Conservation (phyloP, 345 rosid genomes). For the Bretschneidera sinensis region DNA sequence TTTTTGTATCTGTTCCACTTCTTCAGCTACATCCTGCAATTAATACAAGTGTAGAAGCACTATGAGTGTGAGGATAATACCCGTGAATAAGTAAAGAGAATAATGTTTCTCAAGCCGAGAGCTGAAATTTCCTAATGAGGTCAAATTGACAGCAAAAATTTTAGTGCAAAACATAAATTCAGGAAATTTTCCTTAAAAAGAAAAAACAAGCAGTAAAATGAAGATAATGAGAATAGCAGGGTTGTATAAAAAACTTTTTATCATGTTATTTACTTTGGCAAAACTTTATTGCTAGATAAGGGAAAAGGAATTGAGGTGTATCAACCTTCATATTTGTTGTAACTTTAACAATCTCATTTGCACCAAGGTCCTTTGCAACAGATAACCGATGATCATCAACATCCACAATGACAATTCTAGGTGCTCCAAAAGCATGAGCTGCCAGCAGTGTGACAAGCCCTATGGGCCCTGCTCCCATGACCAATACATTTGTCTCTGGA, state of each 20-base stretch:
- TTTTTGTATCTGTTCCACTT: constrained; percentile 52
- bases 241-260: background rate
- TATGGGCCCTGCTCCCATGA: constrained; percentile 91
- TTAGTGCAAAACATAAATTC: background rate
- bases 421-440: constrained; percentile 89
- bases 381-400: constrained; percentile 70
- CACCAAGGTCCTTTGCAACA: constrained; percentile 73
- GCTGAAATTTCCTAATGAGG: background rate
- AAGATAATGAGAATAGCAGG: background rate
- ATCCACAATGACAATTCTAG: constrained; percentile 69
- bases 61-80: background rate
- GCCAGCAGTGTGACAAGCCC: constrained; percentile 88
- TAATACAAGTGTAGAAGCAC: background rate
- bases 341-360: constrained; percentile 59
- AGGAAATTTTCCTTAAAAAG: background rate
- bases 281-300: too few relatives aligned
- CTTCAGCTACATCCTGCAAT: constrained; percentile 56
- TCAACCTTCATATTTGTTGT: constrained; percentile 57
- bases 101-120: background rate
- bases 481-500: constrained; percentile 63
- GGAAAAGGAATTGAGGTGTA: background rate
- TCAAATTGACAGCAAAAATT: background rate
- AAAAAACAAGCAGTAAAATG: background rate
- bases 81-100: background rate
- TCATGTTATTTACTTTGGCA: background rate